Base-by-base conservation (phyloP, 805 yeast species). In the Zygosaccharomyces rouxii region DNA sequence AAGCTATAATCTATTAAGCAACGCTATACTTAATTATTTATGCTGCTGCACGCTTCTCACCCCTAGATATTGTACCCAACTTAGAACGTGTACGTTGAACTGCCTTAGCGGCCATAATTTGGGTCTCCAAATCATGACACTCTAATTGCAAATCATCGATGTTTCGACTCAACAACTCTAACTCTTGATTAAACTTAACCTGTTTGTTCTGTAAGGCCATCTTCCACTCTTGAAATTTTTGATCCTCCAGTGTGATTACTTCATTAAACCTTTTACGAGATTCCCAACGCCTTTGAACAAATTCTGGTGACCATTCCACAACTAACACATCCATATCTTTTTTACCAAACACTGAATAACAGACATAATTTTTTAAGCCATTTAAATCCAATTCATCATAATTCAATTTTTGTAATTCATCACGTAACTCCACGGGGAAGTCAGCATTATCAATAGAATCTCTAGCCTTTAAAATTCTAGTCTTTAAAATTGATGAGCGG, bases 221-320 rank as follows among this genome's bases (percentile, higher is more conserved):
- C 58, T 81, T 81, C 87, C 88, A 82, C 28, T 76, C 80, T 58
- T 76, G 77, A 54, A 83, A 83, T 52, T 77, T 75, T 41, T 61
- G 67, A 52, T 83, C 87, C 59, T 84, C 84, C 3, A 58, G 47
- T 11, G 66, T 60, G 37, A 79, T 74, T 21, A 72, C 60, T 16
- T 69, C 74, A 19, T 73, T 68, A 46, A 75, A 76, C 47, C 67
- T 70, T 49, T 64, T 69, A 56, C 75, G 77, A 53, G 76, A 62
- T 35, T 67, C 61, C 44, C 67, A 60, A 56, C 77, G 79, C 47
- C 69, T 67, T 31, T 74, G 74, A 26, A 76, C 58, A 51, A 68
- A 78, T 10, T 73, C 67, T 3, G 83, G 80, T 52, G 72, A 71
- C 66, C 74, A 67, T 46, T 73, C 75, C 21, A 71, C 58, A 16